phyloP scores from a whole-genome alignment of 345 rosid species.

The Sisymbrium altissimum region DNA sequence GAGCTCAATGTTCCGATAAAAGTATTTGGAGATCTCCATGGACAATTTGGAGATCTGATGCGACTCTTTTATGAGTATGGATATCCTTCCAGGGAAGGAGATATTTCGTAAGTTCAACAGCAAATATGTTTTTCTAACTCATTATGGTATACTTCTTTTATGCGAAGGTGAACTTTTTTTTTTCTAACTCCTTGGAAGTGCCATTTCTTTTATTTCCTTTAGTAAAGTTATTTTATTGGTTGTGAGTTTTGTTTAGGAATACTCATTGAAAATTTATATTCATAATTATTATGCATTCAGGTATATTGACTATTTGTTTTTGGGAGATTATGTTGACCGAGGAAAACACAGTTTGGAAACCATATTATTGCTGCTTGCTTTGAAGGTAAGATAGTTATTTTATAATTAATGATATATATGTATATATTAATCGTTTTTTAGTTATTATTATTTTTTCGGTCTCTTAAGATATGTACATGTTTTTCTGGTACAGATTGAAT shows the following conservation, averaged over 20 bases:
- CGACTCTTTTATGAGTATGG: constrained; percentile 74
- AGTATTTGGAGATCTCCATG: constrained; percentile 89
- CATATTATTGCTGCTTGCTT: constrained; percentile 82
- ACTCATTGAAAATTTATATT: background rate
- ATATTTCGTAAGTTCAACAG: constrained; percentile 60
- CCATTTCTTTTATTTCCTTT: too few species aligned
- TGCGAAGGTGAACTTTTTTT: too few species aligned
- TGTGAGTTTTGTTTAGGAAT: background rate
- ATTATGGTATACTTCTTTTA: background rate
- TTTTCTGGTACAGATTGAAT: constrained; percentile 55
- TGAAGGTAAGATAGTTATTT: constrained; percentile 53
- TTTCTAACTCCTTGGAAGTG: too few species aligned
- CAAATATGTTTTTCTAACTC: background rate
- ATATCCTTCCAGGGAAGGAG: constrained; percentile 78
- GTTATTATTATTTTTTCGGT: background rate
- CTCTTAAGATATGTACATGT: background rate
- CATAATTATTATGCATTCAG: constrained; percentile 32
- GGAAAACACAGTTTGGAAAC: constrained; percentile 93
- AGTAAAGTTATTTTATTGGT: background rate
- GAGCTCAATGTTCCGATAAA: constrained; percentile 75
- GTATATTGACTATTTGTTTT: constrained; percentile 81
- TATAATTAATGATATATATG: background rate
- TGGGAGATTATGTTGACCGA: constrained; percentile 96
- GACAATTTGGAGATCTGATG: constrained; percentile 87
- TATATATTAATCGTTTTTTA: too few species aligned